Conservation (phyloP, 768 basidiomycete genomes). For the Xerocomus potaroensis region DNA sequence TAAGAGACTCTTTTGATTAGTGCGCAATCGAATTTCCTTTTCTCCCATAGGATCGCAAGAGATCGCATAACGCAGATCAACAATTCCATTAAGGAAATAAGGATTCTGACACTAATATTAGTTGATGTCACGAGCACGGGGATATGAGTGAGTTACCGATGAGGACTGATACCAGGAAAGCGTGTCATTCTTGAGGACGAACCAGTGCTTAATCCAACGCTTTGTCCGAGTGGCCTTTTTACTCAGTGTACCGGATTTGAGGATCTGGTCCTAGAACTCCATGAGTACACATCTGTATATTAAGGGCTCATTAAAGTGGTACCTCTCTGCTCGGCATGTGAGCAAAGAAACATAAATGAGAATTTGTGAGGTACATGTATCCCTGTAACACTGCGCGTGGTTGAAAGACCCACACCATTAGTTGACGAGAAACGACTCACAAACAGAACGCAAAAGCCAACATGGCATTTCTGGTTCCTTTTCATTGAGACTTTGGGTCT, state of each 20-base stretch:
- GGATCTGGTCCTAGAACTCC: slow-evolving; percentile 68
- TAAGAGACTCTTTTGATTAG: slow-evolving; percentile 70
- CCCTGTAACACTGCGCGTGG: slow-evolving; percentile 77
- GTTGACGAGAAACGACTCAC: slow-evolving; percentile 47
- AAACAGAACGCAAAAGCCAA: slow-evolving; percentile 84
- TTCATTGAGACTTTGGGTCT: slow-evolving; percentile 4
- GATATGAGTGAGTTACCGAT: slow-evolving; percentile 50
- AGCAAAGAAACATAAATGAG: slow-evolving; percentile 94
- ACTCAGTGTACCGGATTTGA: slow-evolving; percentile 87
- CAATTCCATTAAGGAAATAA: slow-evolving; percentile 94
- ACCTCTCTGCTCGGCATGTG: slow-evolving; percentile 92
- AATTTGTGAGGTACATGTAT: slow-evolving; percentile 94
- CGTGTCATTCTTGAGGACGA: slow-evolving; percentile 91
- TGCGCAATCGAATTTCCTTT: slow-evolving; percentile 77
- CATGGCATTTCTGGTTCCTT: slow-evolving; percentile 86
- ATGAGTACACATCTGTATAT: slow-evolving; percentile 12
- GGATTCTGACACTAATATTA: slow-evolving; percentile 65
- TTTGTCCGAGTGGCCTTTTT: slow-evolving; percentile 89
- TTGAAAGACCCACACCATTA: neutral
- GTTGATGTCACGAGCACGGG: slow-evolving; percentile 4
- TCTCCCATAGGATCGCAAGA: slow-evolving; percentile 79
- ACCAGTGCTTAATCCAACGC: slow-evolving; percentile 95
- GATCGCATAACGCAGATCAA: slow-evolving; percentile 92
- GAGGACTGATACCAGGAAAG: slow-evolving; percentile 97
- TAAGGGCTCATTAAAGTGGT: slow-evolving; percentile 9